Percentiles rank a stretch among this genome's conserved stretches.
phyloP scores from a whole-genome alignment of 1,284 basidiomycete species.

The Schizophyllum commune region DNA sequence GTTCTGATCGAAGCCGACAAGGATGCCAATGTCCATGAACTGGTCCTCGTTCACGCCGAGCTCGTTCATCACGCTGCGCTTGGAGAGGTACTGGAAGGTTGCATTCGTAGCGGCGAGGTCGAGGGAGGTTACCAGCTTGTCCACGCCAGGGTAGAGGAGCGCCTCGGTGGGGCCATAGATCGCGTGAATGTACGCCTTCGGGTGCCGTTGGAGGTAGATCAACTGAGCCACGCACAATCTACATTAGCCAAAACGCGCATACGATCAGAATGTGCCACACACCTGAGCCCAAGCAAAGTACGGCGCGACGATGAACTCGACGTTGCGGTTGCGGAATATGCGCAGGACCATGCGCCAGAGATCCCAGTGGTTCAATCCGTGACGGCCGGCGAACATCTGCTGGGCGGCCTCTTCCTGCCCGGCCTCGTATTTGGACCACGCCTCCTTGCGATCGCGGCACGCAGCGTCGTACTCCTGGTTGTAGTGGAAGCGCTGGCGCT shows the following conservation, averaged over 20 bases:
- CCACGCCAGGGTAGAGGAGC: conserved; percentile 84
- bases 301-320: conserved; percentile 94
- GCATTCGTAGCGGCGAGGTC: conserved; percentile 46
- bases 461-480: conserved; percentile 62
- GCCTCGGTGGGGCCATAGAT: conserved; percentile 90
- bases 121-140: conserved; percentile 86
- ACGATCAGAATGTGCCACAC: conserved; percentile 23
- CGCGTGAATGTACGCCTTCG: conserved; percentile 91
- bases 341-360: conserved; percentile 88
- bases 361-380: conserved; percentile 69
- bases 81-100: conserved; percentile 83
- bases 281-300: conserved; percentile 95
- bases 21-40: conserved; percentile 89
- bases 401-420: conserved; percentile 85
- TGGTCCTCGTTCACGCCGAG: conserved; percentile 81
- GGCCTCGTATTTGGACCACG: conserved; percentile 86
- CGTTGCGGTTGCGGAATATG: conserved; percentile 91
- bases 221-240: conserved; percentile 39
- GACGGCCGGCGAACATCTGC: conserved; percentile 71
- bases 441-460: conserved; percentile 69
- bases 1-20: conserved; percentile 86
- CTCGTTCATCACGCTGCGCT: conserved; percentile 70
- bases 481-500: conserved; percentile 54
- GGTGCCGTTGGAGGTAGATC: conserved; percentile 90
- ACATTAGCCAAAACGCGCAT: conserved; percentile 8